Conservation (phyloP, 2,329 filamentous ascomycete species). For the Epichloe gansuensis region DNA sequence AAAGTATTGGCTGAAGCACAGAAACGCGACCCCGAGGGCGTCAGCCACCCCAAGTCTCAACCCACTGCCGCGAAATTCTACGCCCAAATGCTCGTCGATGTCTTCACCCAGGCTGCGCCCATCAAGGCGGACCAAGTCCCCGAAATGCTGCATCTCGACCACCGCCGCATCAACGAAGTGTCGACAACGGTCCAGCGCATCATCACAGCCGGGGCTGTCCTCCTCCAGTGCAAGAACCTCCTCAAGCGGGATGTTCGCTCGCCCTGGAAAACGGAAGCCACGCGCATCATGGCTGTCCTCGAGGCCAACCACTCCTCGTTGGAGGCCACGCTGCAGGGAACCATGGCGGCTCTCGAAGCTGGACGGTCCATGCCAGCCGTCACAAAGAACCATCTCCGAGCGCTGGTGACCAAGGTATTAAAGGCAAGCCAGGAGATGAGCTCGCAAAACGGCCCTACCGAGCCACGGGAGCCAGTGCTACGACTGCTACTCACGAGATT, state of each 20-base stretch:
- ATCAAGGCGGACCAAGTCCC: constrained; percentile 46
- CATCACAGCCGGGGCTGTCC: constrained; percentile 59
- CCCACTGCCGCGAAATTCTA: constrained; percentile 62
- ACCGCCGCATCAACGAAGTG: constrained; percentile 41
- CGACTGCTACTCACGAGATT: constrained; percentile 57
- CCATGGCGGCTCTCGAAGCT: constrained; percentile 50
- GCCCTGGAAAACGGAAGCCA: constrained; percentile 64
- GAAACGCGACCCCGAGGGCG: constrained; percentile 55
- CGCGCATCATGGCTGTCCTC: constrained; percentile 57
- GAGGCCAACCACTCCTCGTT: constrained; percentile 40
- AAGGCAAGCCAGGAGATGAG: constrained; percentile 36
- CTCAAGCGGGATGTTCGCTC: constrained; percentile 69
- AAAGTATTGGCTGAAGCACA: constrained; percentile 55
- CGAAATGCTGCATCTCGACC: constrained; percentile 62
- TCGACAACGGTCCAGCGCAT: constrained; percentile 39
- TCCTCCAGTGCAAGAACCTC: constrained; percentile 72
- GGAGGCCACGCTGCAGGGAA: constrained; percentile 45
- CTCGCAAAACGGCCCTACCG: constrained; percentile 17
- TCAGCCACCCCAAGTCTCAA: constrained; percentile 48
- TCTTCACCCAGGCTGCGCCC: constrained; percentile 56
- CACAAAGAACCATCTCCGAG: constrained; percentile 46
- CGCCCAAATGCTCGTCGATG: constrained; percentile 60
- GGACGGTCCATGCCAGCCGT: constrained; percentile 53
- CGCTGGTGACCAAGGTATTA: constrained; percentile 44
- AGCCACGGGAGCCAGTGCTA: constrained; percentile 44